phyloP scores from a whole-genome alignment of 495 filamentous ascomycete genomes.

The Xylaria telfairii region DNA sequence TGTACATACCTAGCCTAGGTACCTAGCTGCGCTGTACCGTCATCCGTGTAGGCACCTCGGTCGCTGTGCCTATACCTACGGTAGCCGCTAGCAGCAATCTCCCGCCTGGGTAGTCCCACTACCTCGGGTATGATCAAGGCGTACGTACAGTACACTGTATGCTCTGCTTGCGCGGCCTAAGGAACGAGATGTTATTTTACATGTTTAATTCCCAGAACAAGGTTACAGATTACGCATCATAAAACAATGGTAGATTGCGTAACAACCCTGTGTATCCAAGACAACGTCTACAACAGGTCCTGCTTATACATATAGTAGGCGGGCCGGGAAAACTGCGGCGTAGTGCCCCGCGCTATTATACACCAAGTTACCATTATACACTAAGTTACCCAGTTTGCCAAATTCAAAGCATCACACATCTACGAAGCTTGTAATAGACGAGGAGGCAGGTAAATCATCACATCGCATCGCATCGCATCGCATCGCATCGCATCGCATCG shows the following conservation, averaged over 20 bases:
- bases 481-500: constrained; percentile 9
- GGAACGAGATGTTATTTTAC: background rate
- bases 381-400: background rate
- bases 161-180: too few relatives aligned
- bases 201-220: background rate
- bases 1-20: too few relatives aligned
- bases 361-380: background rate
- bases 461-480: too few relatives aligned
- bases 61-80: too few relatives aligned
- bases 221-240: too few relatives aligned
- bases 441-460: background rate
- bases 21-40: background rate
- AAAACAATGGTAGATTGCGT: background rate
- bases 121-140: background rate
- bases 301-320: background rate
- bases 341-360: background rate
- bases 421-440: background rate
- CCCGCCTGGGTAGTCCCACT: background rate
- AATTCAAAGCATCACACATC: constrained; percentile 13
- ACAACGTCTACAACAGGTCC: too few relatives aligned
- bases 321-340: constrained; percentile 20
- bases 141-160: too few relatives aligned
- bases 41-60: too few relatives aligned
- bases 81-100: background rate
- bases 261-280: background rate